phyloP scores from a whole-genome alignment of 2,329 filamentous ascomycete genomes.

The Paecilomyces variotii region DNA sequence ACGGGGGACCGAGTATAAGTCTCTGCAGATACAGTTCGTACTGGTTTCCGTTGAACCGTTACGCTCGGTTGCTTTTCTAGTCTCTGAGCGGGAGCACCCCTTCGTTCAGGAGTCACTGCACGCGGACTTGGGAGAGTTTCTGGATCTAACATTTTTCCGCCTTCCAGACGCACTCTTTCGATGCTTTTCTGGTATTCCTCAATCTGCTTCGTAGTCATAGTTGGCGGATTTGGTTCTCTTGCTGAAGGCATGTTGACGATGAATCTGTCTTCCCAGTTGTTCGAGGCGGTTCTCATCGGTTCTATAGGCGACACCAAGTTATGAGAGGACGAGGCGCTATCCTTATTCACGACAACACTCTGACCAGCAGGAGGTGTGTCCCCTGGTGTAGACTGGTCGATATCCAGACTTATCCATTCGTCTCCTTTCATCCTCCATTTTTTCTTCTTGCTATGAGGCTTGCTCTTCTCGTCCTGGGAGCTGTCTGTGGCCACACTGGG shows the following conservation, averaged over 20 bases:
- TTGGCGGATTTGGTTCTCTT: conserved; percentile 33
- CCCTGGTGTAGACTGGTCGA: conserved; percentile 14
- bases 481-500: conserved; percentile 20
- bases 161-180: conserved; percentile 21
- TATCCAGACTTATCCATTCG: conserved; percentile 26
- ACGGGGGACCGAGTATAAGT: neutral
- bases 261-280: conserved; percentile 33
- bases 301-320: conserved; percentile 23
- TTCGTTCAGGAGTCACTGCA: conserved; percentile 19
- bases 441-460: conserved; percentile 7
- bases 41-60: neutral
- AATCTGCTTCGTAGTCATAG: conserved; percentile 32
- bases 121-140: conserved; percentile 25
- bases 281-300: conserved; percentile 20
- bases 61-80: neutral
- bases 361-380: conserved; percentile 1
- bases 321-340: conserved; percentile 11
- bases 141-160: conserved; percentile 22
- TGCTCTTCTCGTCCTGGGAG: conserved; percentile 7
- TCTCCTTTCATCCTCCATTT: conserved; percentile 29
- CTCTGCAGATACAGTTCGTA: conserved; percentile 4
- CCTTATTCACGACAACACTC: neutral
- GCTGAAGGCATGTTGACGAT: conserved; percentile 38
- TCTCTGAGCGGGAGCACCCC: conserved; percentile 18
- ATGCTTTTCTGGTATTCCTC: conserved; percentile 31